Evolutionary conservation across 2,329 filamentous ascomycete species (phyloP), one percentile per base, ranked within the genome.

Genomic region (Endocalyx cinctus): DNA sequence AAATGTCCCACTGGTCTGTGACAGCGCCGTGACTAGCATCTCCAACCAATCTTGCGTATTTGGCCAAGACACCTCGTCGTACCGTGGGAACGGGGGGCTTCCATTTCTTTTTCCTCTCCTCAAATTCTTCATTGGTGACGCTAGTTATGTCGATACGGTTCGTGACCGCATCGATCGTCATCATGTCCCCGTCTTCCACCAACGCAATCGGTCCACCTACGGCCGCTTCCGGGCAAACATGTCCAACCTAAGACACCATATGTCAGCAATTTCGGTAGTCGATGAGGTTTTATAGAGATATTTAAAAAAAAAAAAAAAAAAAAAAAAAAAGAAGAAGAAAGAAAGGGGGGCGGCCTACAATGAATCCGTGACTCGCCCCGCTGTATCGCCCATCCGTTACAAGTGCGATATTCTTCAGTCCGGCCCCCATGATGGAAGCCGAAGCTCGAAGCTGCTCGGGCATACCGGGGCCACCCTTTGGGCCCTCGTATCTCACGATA

Each of bases 401-500:
- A 11, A 97, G 74, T 0, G 90, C 89, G 7, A 96, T 77, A 51
- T 95, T 94, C 33, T 71, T 86, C 33, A 97, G 69, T 10, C 84
- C 84, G 1, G 90, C 90, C 30, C 90, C 90, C 84, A 95, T 95
- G 47, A 97, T 86, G 13, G 89, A 87, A 0, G 88, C 88, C 38
- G 78, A 84, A 10, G 90, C 86, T 57, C 84, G 87, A 27, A 97
- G 74, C 62, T 95, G 88, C 63, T 97, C 90, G 2, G 89, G 90
- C 90, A 97, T 97, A 27, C 90, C 90, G 0, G 90, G 90, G 0
- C 90, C 90, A 42, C 90, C 90, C 56, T 87, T 89, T 10, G 90
- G 90, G 0, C 90, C 90, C 58, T 97, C 90, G 57, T 96, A 96
- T 15, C 90, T 82, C 34, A 97, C 88, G 19, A 96, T 79, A 17